Percentiles rank a stretch among this genome's conserved stretches.
Evolutionary conservation across 495 filamentous ascomycete genomes (phyloP).

Genomic region (Cenococcum geophilum): DNA sequence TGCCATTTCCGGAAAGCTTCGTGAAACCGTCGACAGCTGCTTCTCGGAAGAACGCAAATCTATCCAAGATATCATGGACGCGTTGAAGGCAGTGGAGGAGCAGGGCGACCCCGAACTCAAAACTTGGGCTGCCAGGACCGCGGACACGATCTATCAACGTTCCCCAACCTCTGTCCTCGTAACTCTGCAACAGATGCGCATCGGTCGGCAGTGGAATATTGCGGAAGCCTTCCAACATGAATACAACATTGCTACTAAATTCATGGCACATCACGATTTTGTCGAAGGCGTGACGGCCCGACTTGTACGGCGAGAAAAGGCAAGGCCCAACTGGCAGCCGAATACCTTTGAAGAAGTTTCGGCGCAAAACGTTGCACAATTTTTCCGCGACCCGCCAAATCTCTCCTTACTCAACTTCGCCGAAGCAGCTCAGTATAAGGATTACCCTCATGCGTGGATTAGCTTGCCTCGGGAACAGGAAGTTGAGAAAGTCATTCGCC

Average conservation of each 20-base stretch:
- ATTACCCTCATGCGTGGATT: conserved; percentile 60
- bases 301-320: conserved; percentile 56
- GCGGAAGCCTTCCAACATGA: conserved; percentile 76
- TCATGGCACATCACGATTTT: conserved; percentile 88
- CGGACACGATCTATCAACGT: conserved; percentile 61
- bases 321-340: conserved; percentile 64
- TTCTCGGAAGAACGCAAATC: conserved; percentile 37
- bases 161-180: conserved; percentile 83
- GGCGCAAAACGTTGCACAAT: conserved; percentile 47
- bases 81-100: conserved; percentile 47
- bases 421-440: conserved; percentile 46
- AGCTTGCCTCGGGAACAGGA: conserved; percentile 72
- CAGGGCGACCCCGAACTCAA: conserved; percentile 40
- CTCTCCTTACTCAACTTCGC: conserved; percentile 50
- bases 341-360: conserved; percentile 57
- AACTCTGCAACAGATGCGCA: conserved; percentile 69
- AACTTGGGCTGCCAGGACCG: conserved; percentile 69
- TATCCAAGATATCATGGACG: conserved; percentile 62
- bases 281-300: conserved; percentile 73
- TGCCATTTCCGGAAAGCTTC: conserved; percentile 55
- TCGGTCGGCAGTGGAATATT: conserved; percentile 70
- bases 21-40: conserved; percentile 64
- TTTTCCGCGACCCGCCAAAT: conserved; percentile 50
- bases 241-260: conserved; percentile 66
- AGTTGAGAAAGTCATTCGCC: conserved; percentile 51